phyloP scores from a whole-genome alignment of 495 filamentous ascomycete genomes.

The Immersiella caudata region DNA sequence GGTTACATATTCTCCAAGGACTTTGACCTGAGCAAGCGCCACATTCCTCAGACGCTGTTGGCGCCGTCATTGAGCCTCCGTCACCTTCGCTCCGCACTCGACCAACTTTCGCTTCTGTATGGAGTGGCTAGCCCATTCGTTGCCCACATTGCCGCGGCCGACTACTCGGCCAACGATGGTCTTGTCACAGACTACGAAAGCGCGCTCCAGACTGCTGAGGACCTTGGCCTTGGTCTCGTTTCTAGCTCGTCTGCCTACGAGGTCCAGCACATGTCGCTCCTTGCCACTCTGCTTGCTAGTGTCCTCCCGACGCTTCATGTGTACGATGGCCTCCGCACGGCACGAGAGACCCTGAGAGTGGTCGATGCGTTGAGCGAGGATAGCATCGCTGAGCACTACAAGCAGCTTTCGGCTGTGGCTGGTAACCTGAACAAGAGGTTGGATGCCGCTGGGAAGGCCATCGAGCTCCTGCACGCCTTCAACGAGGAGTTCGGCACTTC shows the following conservation, averaged over 20 bases:
- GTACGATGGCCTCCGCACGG: slow-evolving; percentile 87
- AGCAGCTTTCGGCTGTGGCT: slow-evolving; percentile 61
- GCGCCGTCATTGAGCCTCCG: slow-evolving; percentile 80
- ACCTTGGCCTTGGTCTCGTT: slow-evolving; percentile 84
- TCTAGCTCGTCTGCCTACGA: slow-evolving; percentile 86
- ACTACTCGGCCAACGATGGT: slow-evolving; percentile 70
- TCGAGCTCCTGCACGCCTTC: slow-evolving; percentile 74
- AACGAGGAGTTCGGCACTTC: slow-evolving; percentile 93
- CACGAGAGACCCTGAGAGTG: slow-evolving; percentile 81
- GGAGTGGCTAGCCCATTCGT: slow-evolving; percentile 88
- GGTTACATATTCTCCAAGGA: slow-evolving; percentile 98
- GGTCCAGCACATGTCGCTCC: slow-evolving; percentile 91
- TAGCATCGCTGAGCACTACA: slow-evolving; percentile 71
- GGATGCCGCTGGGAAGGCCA: slow-evolving; percentile 71
- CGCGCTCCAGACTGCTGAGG: slow-evolving; percentile 81
- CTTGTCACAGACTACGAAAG: slow-evolving; percentile 87
- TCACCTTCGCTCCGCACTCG: slow-evolving; percentile 78
- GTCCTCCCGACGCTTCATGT: slow-evolving; percentile 85
- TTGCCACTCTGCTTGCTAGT: slow-evolving; percentile 79
- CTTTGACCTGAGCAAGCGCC: slow-evolving; percentile 86
- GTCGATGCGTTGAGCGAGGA: slow-evolving; percentile 79
- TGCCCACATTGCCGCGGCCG: slow-evolving; percentile 89
- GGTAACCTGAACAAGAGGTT: slow-evolving; percentile 69
- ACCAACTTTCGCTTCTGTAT: slow-evolving; percentile 89
- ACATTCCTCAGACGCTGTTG: slow-evolving; percentile 86